Evolutionary conservation across 805 yeast species (phyloP).

Genomic region (Suhomyces pyralidae): DNA sequence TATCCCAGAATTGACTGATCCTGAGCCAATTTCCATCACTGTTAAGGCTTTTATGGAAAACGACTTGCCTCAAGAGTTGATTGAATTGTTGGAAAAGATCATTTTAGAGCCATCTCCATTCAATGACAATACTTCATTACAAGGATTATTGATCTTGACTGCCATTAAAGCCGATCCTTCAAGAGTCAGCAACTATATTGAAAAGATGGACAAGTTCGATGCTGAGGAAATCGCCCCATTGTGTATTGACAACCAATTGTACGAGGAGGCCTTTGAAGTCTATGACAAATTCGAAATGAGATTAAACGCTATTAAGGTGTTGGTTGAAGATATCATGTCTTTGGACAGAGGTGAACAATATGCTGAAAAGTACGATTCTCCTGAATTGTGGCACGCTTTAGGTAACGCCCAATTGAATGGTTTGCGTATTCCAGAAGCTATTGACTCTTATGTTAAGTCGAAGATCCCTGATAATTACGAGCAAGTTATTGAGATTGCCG

Average conservation of each 20-base stretch:
- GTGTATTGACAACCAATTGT: constrained; percentile 81
- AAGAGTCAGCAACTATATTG: constrained; percentile 79
- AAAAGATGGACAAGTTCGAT: constrained; percentile 85
- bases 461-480: constrained; percentile 86
- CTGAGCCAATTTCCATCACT: constrained; percentile 89
- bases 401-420: constrained; percentile 97
- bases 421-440: constrained; percentile 85
- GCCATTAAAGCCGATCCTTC: constrained; percentile 94
- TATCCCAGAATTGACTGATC: constrained; percentile 88
- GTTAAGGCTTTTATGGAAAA: constrained; percentile 96
- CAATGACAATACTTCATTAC: constrained; percentile 91
- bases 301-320: constrained; percentile 78
- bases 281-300: constrained; percentile 80
- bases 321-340: constrained; percentile 90
- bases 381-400: constrained; percentile 90
- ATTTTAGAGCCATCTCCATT: constrained; percentile 97
- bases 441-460: constrained; percentile 87
- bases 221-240: constrained; percentile 91
- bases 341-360: constrained; percentile 92
- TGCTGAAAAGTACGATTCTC: constrained; percentile 82
- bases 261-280: constrained; percentile 92
- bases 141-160: constrained; percentile 87
- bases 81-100: constrained; percentile 92
- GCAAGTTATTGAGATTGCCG: constrained; percentile 89
- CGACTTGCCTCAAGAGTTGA: constrained; percentile 86